Percentiles rank a stretch among this genome's conserved stretches.
Conservation (phyloP, 352 stramenopile species). For the Phytophthora multivora region DNA sequence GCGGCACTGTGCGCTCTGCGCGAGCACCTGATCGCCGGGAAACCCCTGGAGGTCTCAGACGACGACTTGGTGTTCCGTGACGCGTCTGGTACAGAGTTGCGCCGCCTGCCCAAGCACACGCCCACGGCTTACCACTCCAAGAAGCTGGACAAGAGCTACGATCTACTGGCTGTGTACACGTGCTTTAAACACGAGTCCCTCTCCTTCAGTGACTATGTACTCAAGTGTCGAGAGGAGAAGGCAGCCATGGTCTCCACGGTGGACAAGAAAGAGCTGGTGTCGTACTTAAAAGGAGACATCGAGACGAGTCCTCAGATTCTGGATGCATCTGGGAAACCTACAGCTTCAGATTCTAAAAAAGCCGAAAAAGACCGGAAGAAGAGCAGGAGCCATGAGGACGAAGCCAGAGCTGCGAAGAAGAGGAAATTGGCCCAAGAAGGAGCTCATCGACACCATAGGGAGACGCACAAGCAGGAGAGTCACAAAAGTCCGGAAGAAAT, state of each 20-base stretch:
- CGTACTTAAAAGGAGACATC: conserved; percentile 85
- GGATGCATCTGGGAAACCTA: conserved; percentile 25
- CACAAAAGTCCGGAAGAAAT: conserved; percentile 38
- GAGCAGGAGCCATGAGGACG: conserved; percentile 9
- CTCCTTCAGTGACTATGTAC: conserved; percentile 85
- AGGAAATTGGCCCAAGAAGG: conserved; percentile 13
- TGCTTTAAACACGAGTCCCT: conserved; percentile 79
- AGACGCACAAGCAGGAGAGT: conserved; percentile 41
- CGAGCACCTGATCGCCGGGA: conserved; percentile 78
- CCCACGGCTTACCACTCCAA: conserved; percentile 85
- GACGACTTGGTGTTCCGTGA: conserved; percentile 69
- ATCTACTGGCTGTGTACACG: conserved; percentile 79
- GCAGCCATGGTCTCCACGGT: conserved; percentile 84
- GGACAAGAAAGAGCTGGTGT: conserved; percentile 89
- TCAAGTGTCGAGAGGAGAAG: conserved; percentile 81
- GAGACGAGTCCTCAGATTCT: conserved; percentile 77
- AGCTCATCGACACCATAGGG: conserved; percentile 6
- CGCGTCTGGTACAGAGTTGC: conserved; percentile 50
- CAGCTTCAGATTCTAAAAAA: conserved; percentile 3
- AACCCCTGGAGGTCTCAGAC: conserved; percentile 54
- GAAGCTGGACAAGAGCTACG: conserved; percentile 83
- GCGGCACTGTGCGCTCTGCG: conserved; percentile 58
- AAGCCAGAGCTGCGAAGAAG: conserved; percentile 49
- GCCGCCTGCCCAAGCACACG: conserved; percentile 64
- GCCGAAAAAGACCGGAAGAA: conserved; percentile 26